These are phyloP conservation scores for Scleroderma bovista DNA, from an alignment of 768 basidiomycete species.

Conservation along the genomic window DNA sequence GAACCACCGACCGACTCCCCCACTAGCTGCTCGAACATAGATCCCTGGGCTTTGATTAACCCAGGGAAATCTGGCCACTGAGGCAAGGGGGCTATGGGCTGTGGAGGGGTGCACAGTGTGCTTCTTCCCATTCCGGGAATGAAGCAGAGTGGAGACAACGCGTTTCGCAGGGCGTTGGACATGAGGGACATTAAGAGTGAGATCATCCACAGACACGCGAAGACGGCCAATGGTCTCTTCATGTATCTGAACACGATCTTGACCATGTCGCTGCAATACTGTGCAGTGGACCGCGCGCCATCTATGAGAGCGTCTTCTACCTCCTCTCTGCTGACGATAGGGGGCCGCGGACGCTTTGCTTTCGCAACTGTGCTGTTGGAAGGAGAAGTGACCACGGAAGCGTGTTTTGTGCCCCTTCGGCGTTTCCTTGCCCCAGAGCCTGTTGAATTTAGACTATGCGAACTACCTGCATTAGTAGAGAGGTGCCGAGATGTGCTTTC, in stretches of 20 bases:
- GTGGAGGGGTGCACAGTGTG: constrained; percentile 33
- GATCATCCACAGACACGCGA: constrained; percentile 49
- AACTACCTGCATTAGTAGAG: constrained; percentile 3
- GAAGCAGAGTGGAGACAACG: constrained; percentile 54
- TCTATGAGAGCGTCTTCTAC: constrained; percentile 16
- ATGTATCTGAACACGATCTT: constrained; percentile 43
- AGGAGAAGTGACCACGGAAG: constrained; percentile 15
- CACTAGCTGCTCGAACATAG: constrained; percentile 57
- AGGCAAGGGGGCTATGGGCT: constrained; percentile 36
- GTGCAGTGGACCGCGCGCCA: constrained; percentile 22
- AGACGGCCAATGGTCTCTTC: constrained; percentile 49
- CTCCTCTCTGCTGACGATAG: constrained; percentile 22
- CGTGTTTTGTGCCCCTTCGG: constrained; percentile 16
- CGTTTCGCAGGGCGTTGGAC: constrained; percentile 37
- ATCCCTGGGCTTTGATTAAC: constrained; percentile 54
- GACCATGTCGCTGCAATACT: constrained; percentile 47
- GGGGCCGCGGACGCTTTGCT: constrained; percentile 26
- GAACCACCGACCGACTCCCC: constrained; percentile 56
- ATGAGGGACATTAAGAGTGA: constrained; percentile 39
- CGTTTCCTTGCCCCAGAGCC: constrained; percentile 26
- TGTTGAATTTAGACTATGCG: constrained; percentile 9
- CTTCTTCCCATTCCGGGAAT: constrained; percentile 53
- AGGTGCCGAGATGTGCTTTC: constrained; percentile 8
- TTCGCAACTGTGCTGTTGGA: constrained; percentile 13
- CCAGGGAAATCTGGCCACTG: constrained; percentile 44